phyloP scores from a whole-genome alignment of 179 eudicot genomes.

The Dionaea muscipula region DNA sequence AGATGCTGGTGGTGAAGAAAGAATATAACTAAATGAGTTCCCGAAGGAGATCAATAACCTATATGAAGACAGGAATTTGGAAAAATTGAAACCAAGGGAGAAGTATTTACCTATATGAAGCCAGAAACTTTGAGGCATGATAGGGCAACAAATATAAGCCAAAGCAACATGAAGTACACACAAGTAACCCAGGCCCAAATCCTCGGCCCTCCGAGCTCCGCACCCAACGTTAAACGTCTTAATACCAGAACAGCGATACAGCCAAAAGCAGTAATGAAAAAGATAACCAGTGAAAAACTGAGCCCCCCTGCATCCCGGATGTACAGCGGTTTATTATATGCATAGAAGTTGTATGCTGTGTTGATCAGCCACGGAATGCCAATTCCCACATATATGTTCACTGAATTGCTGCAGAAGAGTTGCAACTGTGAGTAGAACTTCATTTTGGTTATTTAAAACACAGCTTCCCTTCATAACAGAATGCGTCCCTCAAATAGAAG shows the following conservation, averaged over 20 bases:
- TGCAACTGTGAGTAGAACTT: too few relatives aligned
- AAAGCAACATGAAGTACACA: slow-evolving; percentile 52
- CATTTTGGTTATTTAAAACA: too few relatives aligned
- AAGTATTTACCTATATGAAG: slow-evolving; percentile 12
- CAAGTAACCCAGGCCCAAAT: slow-evolving; percentile 74
- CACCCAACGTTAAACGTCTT: slow-evolving; percentile 65
- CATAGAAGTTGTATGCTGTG: slow-evolving; percentile 65
- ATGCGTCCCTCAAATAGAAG: not conserved
- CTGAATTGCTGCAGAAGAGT: slow-evolving; percentile 57
- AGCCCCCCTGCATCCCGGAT: slow-evolving; percentile 23
- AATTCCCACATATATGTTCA: slow-evolving; percentile 84
- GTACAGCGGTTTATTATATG: slow-evolving; percentile 28
- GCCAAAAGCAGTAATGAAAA: slow-evolving; percentile 26
- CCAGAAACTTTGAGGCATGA: slow-evolving; percentile 39
- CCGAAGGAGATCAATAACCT: too few relatives aligned
- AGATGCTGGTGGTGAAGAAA: too few relatives aligned
- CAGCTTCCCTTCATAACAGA: too few relatives aligned
- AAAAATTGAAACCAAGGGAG: too few relatives aligned
- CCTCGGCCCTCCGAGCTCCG: slow-evolving; percentile 81
- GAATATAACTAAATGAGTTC: too few relatives aligned
- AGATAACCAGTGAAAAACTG: slow-evolving; percentile 27
- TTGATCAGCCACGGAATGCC: slow-evolving; percentile 85
- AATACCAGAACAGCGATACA: slow-evolving; percentile 41
- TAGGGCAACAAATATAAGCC: slow-evolving; percentile 62
- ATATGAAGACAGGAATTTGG: too few relatives aligned